Evolutionary conservation across 306 rosid species (phyloP), one percentile per base, ranked within the genome.

Genomic region (Glycine soja): DNA sequence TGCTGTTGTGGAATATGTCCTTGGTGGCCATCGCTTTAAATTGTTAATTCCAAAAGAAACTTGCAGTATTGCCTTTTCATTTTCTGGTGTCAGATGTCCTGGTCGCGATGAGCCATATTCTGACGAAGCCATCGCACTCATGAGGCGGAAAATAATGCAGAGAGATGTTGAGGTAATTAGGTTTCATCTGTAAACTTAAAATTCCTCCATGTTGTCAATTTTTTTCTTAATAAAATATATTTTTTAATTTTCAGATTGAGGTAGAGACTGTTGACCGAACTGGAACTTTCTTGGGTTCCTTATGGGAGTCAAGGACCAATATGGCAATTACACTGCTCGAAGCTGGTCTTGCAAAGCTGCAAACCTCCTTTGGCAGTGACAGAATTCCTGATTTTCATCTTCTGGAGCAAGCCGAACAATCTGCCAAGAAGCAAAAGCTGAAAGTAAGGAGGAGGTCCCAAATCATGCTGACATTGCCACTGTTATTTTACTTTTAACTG

Each of bases 71-170:
- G 96, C 97, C 14, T 90, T 93, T 57, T 78, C 97, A 13, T 88
- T 93, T 75, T 93, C 96, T 43, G 96, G 97, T 80, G 96, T 93
- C 62, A 88, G 97, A 72, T 93, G 97, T 86, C 91, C 96, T 30
- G 96, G 96, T 78, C 97, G 96, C 46, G 88, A 85, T 58, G 97
- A 93, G 82, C 94, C 91, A 24, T 90, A 87, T 81, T 91, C 97
- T 46, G 89, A 93, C 12, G 97, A 93, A 84, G 97, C 97, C 56
- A 93, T 93, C 80, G 83, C 97, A 18, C 64, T 93, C 48, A 93
- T 93, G 97, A 89, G 97, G 85, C 85, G 96, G 72, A 93, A 88
- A 84, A 93, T 91, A 79, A 91, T 93, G 96, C 97, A 93, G 87
- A 87, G 96, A 88, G 97, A 93, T 79, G 97, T 93, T 16, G 97